Conservation (phyloP, 1,284 basidiomycete species). For the Ganoderma lingzhi region DNA sequence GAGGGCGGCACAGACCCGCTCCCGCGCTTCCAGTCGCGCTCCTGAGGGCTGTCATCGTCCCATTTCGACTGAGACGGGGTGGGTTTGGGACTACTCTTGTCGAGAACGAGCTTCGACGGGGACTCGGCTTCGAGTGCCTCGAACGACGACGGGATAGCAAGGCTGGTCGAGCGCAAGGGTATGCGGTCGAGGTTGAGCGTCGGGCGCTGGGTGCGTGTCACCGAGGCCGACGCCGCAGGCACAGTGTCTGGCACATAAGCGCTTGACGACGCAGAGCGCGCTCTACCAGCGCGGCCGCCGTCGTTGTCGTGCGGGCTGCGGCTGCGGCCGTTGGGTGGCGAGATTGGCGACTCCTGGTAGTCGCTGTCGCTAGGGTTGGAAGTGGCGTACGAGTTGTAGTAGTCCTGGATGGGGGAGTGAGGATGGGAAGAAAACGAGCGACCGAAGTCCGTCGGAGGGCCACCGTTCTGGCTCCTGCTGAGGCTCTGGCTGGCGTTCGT, state of each 20-base stretch:
- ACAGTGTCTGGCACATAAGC: conserved; percentile 20
- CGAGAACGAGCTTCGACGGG: conserved; percentile 26
- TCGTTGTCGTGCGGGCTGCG: conserved; percentile 19
- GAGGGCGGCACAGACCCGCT: conserved; percentile 57
- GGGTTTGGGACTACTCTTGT: conserved; percentile 29
- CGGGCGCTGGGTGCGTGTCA: conserved; percentile 27
- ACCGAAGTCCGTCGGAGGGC: conserved; percentile 40
- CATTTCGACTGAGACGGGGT: conserved; percentile 31
- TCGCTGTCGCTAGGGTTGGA: conserved; percentile 24
- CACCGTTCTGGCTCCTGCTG: conserved; percentile 27
- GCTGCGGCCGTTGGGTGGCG: conserved; percentile 25
- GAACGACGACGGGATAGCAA: conserved; percentile 33
- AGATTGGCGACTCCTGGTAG: conserved; percentile 26
- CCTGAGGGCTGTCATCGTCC: not conserved
- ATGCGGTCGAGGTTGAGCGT: conserved; percentile 38
- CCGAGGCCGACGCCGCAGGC: not conserved
- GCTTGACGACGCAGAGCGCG: conserved; percentile 41
- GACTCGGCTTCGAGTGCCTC: conserved; percentile 33
- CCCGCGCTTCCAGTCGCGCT: conserved; percentile 8
- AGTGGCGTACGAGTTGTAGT: conserved; percentile 36
- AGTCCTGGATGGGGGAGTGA: conserved; percentile 46
- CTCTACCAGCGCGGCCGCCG: conserved; percentile 26
- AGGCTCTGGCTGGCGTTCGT: conserved; percentile 10
- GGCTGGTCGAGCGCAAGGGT: conserved; percentile 37
- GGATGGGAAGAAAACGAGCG: conserved; percentile 34